Conservation (phyloP, 148 eudicot species). For the Rhododendron simsii region DNA sequence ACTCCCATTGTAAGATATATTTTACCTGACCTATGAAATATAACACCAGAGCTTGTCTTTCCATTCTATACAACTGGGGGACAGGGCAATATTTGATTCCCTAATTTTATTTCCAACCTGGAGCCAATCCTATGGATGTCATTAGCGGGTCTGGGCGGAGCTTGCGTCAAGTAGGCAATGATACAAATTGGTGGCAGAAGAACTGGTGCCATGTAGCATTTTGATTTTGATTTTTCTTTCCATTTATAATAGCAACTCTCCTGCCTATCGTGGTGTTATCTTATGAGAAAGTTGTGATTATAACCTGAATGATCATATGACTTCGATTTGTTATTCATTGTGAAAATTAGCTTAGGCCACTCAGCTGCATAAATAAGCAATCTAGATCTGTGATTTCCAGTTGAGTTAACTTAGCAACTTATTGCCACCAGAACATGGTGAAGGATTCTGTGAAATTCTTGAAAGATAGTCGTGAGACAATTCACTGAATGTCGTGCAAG, state of each 20-base stretch:
- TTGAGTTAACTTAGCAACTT: neutral
- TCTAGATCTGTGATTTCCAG: neutral
- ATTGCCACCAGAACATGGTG: neutral
- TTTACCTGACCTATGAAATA: neutral
- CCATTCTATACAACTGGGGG: neutral
- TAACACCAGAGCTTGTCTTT: neutral
- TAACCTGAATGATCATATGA: neutral
- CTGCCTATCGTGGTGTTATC: neutral
- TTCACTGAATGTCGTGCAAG: neutral
- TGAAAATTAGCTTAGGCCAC: neutral
- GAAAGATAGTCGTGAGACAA: neutral
- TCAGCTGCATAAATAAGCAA: neutral
- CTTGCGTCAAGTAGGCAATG: neutral
- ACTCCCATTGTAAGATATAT: neutral
- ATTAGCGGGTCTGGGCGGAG: neutral
- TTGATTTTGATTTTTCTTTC: neutral
- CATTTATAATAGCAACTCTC: neutral
- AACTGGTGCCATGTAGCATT: neutral
- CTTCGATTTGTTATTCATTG: neutral
- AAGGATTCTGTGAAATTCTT: neutral
- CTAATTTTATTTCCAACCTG: neutral
- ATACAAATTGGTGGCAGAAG: neutral
- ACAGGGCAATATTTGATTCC: neutral
- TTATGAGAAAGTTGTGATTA: neutral
- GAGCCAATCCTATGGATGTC: neutral